phyloP scores from a whole-genome alignment of 176 grass and related monocot species.

The Carex myosuroides region DNA sequence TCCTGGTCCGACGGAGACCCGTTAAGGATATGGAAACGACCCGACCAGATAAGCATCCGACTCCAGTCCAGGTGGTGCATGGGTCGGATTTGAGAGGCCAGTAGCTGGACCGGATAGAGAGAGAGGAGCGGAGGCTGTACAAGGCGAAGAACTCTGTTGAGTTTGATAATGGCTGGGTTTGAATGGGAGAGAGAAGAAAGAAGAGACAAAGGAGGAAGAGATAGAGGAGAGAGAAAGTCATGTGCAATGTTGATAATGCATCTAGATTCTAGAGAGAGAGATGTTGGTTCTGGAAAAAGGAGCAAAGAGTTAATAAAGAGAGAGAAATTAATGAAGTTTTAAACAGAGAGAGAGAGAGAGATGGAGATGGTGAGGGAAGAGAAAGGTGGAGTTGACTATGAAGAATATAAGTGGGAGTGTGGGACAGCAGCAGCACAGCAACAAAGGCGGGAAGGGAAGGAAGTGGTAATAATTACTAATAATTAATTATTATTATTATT shows the following conservation, averaged over 20 bases:
- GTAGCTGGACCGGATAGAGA: conserved; percentile 46
- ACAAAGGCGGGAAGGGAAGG: conserved; percentile 15
- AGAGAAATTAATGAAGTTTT: conserved; percentile 26
- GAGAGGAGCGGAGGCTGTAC: conserved; percentile 54
- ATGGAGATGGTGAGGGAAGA: conserved; percentile 8
- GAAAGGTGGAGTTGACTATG: conserved; percentile 40
- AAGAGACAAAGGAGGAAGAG: not conserved
- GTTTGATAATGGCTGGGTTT: conserved; percentile 3
- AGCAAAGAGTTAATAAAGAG: conserved; percentile 23
- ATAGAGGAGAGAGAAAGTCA: conserved; percentile 26
- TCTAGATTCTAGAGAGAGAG: conserved; percentile 5
- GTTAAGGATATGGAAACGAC: conserved; percentile 40
- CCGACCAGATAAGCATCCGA: conserved; percentile 55
- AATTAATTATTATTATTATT: conserved; percentile 4
- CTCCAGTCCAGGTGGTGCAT: conserved; percentile 52
- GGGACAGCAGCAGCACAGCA: conserved; percentile 22
- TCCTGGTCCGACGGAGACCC: conserved; percentile 54
- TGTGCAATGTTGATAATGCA: conserved; percentile 25
- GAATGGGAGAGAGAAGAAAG: conserved; percentile 1
- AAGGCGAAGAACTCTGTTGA: conserved; percentile 41
- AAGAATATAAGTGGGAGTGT: not conserved
- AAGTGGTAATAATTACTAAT: conserved; percentile 8
- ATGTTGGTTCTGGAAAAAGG: not conserved
- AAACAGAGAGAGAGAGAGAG: conserved; percentile 21
- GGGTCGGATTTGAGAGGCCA: conserved; percentile 59